Percentiles rank a stretch among this genome's conserved stretches.
Conservation (phyloP, 257 asterid species). For the Mitragyna speciosa region DNA sequence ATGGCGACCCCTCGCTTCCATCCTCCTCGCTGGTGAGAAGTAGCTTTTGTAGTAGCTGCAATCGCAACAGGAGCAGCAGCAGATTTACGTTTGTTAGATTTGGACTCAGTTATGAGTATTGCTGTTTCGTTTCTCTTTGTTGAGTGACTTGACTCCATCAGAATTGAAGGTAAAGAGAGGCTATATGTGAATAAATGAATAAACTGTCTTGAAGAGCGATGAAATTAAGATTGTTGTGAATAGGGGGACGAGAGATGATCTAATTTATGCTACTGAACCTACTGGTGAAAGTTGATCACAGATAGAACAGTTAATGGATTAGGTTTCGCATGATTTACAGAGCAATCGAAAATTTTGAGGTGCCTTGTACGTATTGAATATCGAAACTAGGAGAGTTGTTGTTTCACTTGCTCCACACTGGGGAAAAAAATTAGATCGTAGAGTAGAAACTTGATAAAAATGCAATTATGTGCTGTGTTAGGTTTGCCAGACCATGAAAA, state of each 20-base stretch:
- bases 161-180: not conserved
- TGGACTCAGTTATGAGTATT: slow-evolving; percentile 42
- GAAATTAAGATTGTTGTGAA: slow-evolving; percentile 1
- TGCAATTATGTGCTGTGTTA: not conserved
- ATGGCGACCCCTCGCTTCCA: slow-evolving; percentile 64
- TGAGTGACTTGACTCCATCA: slow-evolving; percentile 40
- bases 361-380: slow-evolving; percentile 11
- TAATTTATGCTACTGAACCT: slow-evolving; percentile 22
- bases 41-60: slow-evolving; percentile 35
- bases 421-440: not conserved
- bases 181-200: not conserved
- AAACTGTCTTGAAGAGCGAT: not conserved
- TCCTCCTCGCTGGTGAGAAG: slow-evolving; percentile 30
- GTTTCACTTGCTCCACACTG: slow-evolving; percentile 43
- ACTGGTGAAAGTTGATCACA: not conserved
- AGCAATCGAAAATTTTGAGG: not conserved
- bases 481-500: not conserved
- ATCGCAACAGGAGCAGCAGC: slow-evolving; percentile 20
- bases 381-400: slow-evolving; percentile 30
- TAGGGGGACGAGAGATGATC: not conserved
- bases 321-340: slow-evolving; percentile 18
- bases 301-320: slow-evolving; percentile 26
- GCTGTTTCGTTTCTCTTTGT: slow-evolving; percentile 43
- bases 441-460: not conserved
- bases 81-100: slow-evolving; percentile 41